Conservation (phyloP, 139 green algal species). For the Tetraselmis striata region DNA sequence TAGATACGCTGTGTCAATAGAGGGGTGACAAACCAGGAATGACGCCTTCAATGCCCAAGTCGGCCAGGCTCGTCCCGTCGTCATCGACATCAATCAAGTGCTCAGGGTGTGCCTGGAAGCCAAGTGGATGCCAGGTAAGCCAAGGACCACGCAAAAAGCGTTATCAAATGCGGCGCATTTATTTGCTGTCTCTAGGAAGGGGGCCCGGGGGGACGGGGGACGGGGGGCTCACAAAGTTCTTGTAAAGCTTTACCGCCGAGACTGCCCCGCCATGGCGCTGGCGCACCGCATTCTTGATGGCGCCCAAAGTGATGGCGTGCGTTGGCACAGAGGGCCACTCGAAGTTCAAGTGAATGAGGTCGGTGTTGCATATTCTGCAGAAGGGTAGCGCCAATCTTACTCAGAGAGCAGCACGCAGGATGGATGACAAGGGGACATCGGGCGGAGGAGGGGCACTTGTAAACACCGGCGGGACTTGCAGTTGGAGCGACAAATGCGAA, state of each 20-base stretch:
- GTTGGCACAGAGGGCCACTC: background rate
- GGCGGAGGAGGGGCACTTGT: too few species aligned
- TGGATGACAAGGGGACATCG: too few species aligned
- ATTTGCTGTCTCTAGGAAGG: too few species aligned
- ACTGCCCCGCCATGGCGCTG: background rate
- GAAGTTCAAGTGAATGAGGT: background rate
- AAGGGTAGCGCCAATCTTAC: background rate
- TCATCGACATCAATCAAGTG: background rate
- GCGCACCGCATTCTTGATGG: background rate
- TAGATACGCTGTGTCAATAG: too few species aligned
- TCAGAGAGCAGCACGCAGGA: background rate
- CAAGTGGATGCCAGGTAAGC: too few species aligned
- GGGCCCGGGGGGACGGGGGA: too few species aligned
- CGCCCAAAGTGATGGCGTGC: background rate
- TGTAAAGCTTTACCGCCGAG: background rate
- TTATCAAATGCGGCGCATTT: too few species aligned
- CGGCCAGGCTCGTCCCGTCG: background rate
- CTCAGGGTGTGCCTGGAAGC: background rate
- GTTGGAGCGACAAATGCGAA: too few species aligned
- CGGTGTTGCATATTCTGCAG: background rate
- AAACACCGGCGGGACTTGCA: too few species aligned
- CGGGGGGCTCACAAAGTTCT: background rate
- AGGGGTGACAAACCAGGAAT: too few species aligned
- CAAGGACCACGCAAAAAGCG: too few species aligned
- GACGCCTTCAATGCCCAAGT: background rate